These are phyloP conservation scores for Ophiocytium majus DNA, from an alignment of 352 stramenopile genomes.

Conservation along the genomic window DNA sequence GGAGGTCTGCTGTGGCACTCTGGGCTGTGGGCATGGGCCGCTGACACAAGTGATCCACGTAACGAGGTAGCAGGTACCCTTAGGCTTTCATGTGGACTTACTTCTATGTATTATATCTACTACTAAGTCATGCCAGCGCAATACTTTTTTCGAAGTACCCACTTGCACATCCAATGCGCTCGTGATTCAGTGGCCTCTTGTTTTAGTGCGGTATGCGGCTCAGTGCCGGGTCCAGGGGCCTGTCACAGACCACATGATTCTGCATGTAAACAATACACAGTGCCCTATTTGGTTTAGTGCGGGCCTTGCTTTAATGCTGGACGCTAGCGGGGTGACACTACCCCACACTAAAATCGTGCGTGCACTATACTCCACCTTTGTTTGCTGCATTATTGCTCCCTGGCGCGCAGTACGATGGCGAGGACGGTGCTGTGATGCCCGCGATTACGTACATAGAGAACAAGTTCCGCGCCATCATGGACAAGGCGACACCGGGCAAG, in stretches of 20 bases:
- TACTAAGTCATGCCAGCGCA: too few species aligned
- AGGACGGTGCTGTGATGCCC: background rate
- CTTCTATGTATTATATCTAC: too few species aligned
- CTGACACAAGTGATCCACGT: too few species aligned
- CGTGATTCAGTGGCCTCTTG: too few species aligned
- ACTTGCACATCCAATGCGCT: too few species aligned
- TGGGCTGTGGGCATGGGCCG: too few species aligned
- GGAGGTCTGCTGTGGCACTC: too few species aligned
- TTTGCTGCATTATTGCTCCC: background rate
- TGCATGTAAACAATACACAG: background rate
- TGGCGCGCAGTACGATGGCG: background rate
- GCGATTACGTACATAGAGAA: background rate
- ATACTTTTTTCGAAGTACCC: too few species aligned
- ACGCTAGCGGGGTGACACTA: too few species aligned
- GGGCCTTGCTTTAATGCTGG: background rate
- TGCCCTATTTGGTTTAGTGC: background rate
- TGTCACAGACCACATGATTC: background rate
- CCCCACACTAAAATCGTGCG: background rate
- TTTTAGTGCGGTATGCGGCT: too few species aligned
- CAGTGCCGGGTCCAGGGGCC: background rate
- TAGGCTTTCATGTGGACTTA: too few species aligned
- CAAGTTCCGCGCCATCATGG: background rate
- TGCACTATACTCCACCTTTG: background rate
- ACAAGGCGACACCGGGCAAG: background rate
- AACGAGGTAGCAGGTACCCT: too few species aligned